These are phyloP conservation scores for Tinospora cordifolia DNA, from an alignment of 164 flowering plant species.

Conservation along the genomic window DNA sequence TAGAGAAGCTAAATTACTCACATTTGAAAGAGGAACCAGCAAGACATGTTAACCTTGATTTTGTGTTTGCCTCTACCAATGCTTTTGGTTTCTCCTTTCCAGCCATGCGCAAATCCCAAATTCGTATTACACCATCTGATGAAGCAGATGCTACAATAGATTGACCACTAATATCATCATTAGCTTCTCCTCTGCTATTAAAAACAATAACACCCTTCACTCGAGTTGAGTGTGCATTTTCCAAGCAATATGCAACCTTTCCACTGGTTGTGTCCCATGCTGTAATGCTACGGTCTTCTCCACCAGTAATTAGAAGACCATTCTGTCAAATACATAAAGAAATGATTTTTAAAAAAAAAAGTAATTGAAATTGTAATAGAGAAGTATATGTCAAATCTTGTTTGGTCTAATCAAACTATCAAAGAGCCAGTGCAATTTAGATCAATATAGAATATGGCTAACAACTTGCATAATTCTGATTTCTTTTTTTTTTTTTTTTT, in stretches of 20 bases:
- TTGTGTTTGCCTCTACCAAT: constrained; percentile 66
- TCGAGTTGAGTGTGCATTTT: constrained; percentile 74
- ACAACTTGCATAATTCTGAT: neutral
- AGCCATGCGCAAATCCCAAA: constrained; percentile 86
- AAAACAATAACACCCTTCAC: constrained; percentile 80
- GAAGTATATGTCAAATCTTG: neutral
- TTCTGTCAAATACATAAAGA: constrained; percentile 34
- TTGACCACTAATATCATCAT: constrained; percentile 36
- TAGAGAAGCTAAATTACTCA: constrained; percentile 30
- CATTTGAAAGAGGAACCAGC: constrained; percentile 79
- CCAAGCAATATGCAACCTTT: constrained; percentile 62
- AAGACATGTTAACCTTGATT: constrained; percentile 87
- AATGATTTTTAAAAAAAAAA: neutral
- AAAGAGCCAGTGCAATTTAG: neutral
- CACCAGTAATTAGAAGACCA: constrained; percentile 71
- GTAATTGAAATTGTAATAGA: neutral
- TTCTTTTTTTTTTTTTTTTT: neutral
- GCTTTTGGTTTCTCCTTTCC: constrained; percentile 53
- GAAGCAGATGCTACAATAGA: constrained; percentile 77
- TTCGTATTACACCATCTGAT: constrained; percentile 78
- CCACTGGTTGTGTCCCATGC: constrained; percentile 87
- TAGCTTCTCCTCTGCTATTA: constrained; percentile 24
- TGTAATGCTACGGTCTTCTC: constrained; percentile 72
- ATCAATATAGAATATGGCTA: neutral
- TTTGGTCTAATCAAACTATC: neutral